These are phyloP conservation scores for Plenodomus lindquistii DNA, from an alignment of 2,329 filamentous ascomycete genomes.

Conservation along the genomic window DNA sequence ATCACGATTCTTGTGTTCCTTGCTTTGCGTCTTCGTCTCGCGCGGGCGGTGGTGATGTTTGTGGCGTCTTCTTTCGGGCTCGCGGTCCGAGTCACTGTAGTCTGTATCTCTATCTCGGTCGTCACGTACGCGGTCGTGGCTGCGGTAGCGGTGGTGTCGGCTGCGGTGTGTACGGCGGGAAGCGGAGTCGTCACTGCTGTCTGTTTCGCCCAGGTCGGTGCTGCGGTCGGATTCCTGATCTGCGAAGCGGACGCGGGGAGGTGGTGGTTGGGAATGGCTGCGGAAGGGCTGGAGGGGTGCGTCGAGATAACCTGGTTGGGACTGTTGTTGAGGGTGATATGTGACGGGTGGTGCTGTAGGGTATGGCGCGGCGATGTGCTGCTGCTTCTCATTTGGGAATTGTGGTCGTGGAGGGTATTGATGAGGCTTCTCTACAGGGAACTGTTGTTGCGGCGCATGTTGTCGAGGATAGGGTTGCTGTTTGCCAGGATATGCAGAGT, in stretches of 20 bases:
- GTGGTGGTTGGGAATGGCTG: slow-evolving; percentile 39
- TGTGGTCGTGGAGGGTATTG: slow-evolving; percentile 20
- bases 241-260: slow-evolving; percentile 37
- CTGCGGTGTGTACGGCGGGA: slow-evolving; percentile 11
- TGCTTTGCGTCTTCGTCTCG: slow-evolving; percentile 9
- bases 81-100: slow-evolving; percentile 13
- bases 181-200: slow-evolving; percentile 16
- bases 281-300: slow-evolving; percentile 29
- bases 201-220: slow-evolving; percentile 15
- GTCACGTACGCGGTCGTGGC: slow-evolving; percentile 15
- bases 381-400: slow-evolving; percentile 8
- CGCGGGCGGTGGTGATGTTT: slow-evolving; percentile 4
- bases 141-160: slow-evolving; percentile 18
- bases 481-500: slow-evolving; percentile 8
- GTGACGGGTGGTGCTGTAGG: slow-evolving; percentile 24
- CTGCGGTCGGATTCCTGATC: slow-evolving; percentile 26
- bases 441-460: slow-evolving; percentile 19
- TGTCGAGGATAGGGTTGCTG: slow-evolving; percentile 22
- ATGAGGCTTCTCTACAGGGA: slow-evolving; percentile 7
- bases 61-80: slow-evolving; percentile 10
- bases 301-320: slow-evolving; percentile 26
- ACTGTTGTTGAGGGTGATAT: slow-evolving; percentile 15
- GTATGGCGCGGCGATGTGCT: slow-evolving; percentile 13
- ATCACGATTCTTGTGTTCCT: slow-evolving; percentile 35
- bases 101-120: slow-evolving; percentile 2